Base-by-base conservation (phyloP, 2,329 filamentous ascomycete species). In the Botryotinia narcissicola region DNA sequence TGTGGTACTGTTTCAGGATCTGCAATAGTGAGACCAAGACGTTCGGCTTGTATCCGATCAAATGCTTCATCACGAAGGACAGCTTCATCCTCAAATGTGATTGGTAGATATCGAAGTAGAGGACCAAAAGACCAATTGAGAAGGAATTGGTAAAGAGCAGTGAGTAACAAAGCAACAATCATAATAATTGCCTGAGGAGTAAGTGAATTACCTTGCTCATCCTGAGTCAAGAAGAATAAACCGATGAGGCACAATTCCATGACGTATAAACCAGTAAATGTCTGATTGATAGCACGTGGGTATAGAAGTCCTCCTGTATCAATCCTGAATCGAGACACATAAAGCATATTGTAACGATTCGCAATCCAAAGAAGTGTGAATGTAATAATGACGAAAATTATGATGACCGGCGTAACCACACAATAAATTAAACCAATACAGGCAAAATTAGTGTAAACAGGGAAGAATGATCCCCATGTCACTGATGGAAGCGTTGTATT, bases 321-420 rank as follows among this genome's bases (percentile, higher is more conserved):
- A 74, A 92, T 90, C 77, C 91, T 89, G 82, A 97, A 97, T 70
- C 94, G 92, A 40, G 91, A 97, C 74, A 99, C 95, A 79, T 98
- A 99, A 32, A 99, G 88, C 84, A 97, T 97, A 77, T 95, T 95
- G 83, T 98, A 98, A n/a, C 95, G 90, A 81, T 98, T 94, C 0
- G 96, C 95, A 62, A 98, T 86, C 95, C 95, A 99, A 76, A 98
- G 91, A 0, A 99, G 85, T 64, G 89, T 88, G 81, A 98, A 98
- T 0, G 95, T 98, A 81, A 98, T 90, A 78, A 97, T 90, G 78
- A 96, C 95, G 84, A 99, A 98, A 35, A 98, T 84, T 67, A 96
- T 89, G 80, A 99, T 98, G 20, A 99, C 85, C 0, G 96, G 96
- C 0, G 96, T 91, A 60, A 98, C 91, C 73, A 98, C 88, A 57